A percentile compares a stretch with the other conserved stretches of the same genome.
Conservation (phyloP, 306 rosid species). For the Begonia masoniana region DNA sequence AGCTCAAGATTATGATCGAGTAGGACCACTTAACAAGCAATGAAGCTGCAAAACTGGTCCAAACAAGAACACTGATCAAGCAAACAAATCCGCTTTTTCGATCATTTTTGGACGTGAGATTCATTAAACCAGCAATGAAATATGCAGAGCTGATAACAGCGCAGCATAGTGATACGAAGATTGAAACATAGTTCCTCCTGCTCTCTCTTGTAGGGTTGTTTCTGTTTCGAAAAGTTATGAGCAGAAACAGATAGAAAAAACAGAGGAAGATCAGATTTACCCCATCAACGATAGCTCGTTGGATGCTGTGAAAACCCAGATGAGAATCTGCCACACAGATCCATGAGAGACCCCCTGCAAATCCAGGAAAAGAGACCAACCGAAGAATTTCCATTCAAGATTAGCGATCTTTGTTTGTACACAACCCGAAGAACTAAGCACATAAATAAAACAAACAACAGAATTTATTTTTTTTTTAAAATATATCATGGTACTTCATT, state of each 20-base stretch:
- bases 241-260: constrained; percentile 15
- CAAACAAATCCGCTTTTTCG: constrained; percentile 17
- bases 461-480: too few relatives aligned
- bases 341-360: constrained; percentile 29
- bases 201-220: constrained; percentile 1
- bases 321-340: constrained; percentile 27
- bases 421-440: too few relatives aligned
- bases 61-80: constrained; percentile 30
- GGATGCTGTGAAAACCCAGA: constrained; percentile 29
- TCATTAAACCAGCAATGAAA: constrained; percentile 24
- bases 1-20: constrained; percentile 23
- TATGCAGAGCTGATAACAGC: constrained; percentile 25
- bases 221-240: constrained; percentile 16
- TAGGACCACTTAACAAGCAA: constrained; percentile 32
- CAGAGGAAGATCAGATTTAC: constrained; percentile 28
- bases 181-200: constrained; percentile 18
- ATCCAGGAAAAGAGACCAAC: too few relatives aligned
- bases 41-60: constrained; percentile 38
- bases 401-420: too few relatives aligned
- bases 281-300: constrained; percentile 19
- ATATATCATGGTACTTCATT: too few relatives aligned
- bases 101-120: constrained; percentile 15
- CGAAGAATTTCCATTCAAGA: too few relatives aligned
- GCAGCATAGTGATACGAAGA: constrained; percentile 30
- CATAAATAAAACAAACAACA: too few relatives aligned